Evolutionary conservation across 192 early-diverging fungal species (phyloP).

Genomic region (Chytriomyces confervae): DNA sequence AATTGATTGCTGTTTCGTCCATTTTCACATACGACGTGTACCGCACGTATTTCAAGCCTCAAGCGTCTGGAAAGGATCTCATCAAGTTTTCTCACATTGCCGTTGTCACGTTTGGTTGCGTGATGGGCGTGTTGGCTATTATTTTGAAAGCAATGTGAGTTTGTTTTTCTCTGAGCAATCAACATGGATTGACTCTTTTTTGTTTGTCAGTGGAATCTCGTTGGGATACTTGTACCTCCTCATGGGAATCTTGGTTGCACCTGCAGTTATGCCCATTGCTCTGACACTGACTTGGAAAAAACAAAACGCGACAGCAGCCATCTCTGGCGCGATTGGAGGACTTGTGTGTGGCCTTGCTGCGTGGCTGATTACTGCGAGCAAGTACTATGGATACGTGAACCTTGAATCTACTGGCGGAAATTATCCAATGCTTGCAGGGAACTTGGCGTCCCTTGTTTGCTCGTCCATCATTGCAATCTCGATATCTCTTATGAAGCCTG

Average conservation of each 20-base stretch:
- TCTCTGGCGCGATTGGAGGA: conserved; percentile 59
- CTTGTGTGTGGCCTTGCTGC: conserved; percentile 58
- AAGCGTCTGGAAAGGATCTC: conserved; percentile 66
- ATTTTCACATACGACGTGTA: conserved; percentile 77
- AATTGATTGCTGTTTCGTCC: conserved; percentile 76
- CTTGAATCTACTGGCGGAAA: conserved; percentile 64
- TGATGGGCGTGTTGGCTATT: conserved; percentile 73
- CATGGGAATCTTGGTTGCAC: conserved; percentile 72
- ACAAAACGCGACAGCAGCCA: conserved; percentile 62
- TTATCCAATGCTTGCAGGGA: conserved; percentile 80
- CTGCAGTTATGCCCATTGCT: conserved; percentile 69
- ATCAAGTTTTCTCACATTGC: conserved; percentile 56
- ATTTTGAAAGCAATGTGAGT: conserved; percentile 60
- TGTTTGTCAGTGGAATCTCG: conserved; percentile 53
- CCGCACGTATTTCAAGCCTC: conserved; percentile 71
- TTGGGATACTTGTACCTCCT: conserved; percentile 64
- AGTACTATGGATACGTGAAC: conserved; percentile 61
- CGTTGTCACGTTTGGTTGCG: conserved; percentile 65
- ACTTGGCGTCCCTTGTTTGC: conserved; percentile 46
- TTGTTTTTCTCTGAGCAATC: not conserved
- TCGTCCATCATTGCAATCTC: conserved; percentile 41
- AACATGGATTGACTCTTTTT: too few relatives aligned
- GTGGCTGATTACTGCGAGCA: conserved; percentile 64
- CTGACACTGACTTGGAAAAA: conserved; percentile 73
- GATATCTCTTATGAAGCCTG: conserved; percentile 60